Conservation (phyloP, 495 filamentous ascomycete genomes). For the Daldinia caldariorum region DNA sequence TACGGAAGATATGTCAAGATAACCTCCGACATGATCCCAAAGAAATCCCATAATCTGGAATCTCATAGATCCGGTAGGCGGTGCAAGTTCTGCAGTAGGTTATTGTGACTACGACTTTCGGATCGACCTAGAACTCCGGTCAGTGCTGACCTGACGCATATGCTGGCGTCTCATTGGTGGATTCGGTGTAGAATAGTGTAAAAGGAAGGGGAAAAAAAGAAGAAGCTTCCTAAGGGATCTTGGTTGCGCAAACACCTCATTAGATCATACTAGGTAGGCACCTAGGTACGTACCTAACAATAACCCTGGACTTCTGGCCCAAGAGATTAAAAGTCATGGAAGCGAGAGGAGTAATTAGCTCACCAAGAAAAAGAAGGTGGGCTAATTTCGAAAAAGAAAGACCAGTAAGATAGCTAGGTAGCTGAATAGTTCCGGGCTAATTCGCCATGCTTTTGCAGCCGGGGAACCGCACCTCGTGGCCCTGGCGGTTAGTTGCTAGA, state of each 20-base stretch:
- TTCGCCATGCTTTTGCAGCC: neutral
- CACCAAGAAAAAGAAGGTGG: constrained; percentile 31
- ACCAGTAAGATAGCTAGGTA: neutral
- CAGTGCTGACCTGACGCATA: neutral
- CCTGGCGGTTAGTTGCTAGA: constrained; percentile 33
- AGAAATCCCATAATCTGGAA: constrained; percentile 15
- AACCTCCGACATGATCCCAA: constrained; percentile 6
- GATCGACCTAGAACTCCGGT: constrained; percentile 36
- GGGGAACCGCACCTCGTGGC: no score
- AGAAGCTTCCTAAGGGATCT: constrained; percentile 37
- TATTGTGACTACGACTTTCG: constrained; percentile 14
- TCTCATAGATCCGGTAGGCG: constrained; percentile 38
- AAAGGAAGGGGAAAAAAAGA: constrained; percentile 35
- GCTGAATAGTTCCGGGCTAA: constrained; percentile 21
- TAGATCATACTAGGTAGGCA: constrained; percentile 38
- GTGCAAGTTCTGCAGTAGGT: constrained; percentile 4
- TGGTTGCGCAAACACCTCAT: constrained; percentile 31
- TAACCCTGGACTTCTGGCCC: neutral
- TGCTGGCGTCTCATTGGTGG: constrained; percentile 23
- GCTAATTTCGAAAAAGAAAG: constrained; percentile 31
- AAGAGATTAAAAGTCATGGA: constrained; percentile 9
- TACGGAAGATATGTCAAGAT: constrained; percentile 12
- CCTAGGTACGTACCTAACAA: no score
- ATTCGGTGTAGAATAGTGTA: constrained; percentile 12
- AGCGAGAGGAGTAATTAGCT: constrained; percentile 23